These are phyloP conservation scores for Termitomyces sp. DNA, from an alignment of 768 basidiomycete species.

Conservation along the genomic window DNA sequence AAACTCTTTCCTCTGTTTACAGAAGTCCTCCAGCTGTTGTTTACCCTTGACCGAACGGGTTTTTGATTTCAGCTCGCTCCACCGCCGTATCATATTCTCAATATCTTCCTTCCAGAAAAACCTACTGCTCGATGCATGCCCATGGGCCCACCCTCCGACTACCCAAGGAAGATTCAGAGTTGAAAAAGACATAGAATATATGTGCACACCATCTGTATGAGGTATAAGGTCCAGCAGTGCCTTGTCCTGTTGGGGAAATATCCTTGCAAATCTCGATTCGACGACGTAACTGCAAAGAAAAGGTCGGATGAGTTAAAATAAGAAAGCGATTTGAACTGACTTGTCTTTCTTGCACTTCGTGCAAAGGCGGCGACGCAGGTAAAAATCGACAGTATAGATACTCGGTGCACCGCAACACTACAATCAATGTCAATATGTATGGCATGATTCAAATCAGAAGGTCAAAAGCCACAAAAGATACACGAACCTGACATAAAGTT, in stretches of 20 bases:
- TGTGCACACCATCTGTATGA: constrained; percentile 28
- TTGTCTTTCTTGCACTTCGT: constrained; percentile 25
- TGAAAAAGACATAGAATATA: neutral
- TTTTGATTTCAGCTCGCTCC: constrained; percentile 19
- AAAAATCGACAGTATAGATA: constrained; percentile 24
- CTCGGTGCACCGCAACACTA: constrained; percentile 21
- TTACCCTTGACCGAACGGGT: constrained; percentile 22
- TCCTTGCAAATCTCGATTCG: constrained; percentile 20
- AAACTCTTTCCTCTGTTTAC: constrained; percentile 16
- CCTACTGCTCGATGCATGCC: constrained; percentile 23
- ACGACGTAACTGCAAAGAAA: constrained; percentile 25
- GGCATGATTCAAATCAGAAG: neutral
- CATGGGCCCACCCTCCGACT: constrained; percentile 31
- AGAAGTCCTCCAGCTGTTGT: constrained; percentile 25
- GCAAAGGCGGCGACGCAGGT: constrained; percentile 26
- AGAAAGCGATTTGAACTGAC: constrained; percentile 17
- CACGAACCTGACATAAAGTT: constrained; percentile 23
- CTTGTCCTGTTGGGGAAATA: constrained; percentile 27
- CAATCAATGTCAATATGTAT: neutral
- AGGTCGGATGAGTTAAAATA: neutral
- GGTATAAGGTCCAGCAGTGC: constrained; percentile 28
- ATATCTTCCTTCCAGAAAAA: constrained; percentile 36
- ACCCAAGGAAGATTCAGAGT: neutral
- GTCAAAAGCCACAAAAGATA: neutral
- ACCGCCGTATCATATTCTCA: constrained; percentile 18